phyloP scores from a whole-genome alignment of 139 green algal genomes.

The Nannochloris sp. region DNA sequence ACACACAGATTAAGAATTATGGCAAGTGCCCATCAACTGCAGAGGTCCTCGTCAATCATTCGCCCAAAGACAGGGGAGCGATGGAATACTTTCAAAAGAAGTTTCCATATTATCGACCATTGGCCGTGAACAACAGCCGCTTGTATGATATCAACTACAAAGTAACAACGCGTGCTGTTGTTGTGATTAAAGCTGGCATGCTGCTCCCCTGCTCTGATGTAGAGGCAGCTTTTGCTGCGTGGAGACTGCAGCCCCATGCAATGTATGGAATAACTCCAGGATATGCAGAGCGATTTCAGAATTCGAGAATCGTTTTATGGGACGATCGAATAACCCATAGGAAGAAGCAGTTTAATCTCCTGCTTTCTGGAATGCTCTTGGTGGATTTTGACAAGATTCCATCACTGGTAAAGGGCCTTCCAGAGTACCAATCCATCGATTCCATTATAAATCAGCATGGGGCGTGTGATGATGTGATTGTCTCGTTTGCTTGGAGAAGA shows the following conservation, averaged over 20 bases:
- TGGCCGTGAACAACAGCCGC: constrained; percentile 46
- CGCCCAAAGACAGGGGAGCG: not conserved
- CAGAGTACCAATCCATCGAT: no score
- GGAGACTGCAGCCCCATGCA: constrained; percentile 8
- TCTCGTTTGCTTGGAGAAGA: no score
- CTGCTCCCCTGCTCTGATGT: constrained; percentile 31
- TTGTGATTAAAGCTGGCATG: constrained; percentile 37
- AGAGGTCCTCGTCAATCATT: constrained; percentile 27
- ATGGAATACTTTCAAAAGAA: constrained; percentile 19
- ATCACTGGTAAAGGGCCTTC: no score
- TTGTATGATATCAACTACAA: constrained; percentile 18
- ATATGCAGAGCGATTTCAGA: constrained; percentile 10
- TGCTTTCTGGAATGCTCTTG: no score
- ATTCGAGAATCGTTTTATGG: no score
- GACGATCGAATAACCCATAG: no score
- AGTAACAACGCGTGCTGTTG: constrained; percentile 18
- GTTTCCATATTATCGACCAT: constrained; percentile 22
- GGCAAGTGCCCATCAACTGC: constrained; percentile 28
- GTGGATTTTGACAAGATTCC: no score
- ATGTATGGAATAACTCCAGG: constrained; percentile 28
- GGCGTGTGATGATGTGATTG: no score
- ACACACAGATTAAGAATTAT: constrained; percentile 38
- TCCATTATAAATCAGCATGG: no score
- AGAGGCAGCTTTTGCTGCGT: constrained; percentile 22
- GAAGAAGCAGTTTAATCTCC: no score